Percentiles rank a stretch among this genome's conserved stretches.
Conservation (phyloP, 805 yeast species). For the Brettanomyces bruxellensis region DNA sequence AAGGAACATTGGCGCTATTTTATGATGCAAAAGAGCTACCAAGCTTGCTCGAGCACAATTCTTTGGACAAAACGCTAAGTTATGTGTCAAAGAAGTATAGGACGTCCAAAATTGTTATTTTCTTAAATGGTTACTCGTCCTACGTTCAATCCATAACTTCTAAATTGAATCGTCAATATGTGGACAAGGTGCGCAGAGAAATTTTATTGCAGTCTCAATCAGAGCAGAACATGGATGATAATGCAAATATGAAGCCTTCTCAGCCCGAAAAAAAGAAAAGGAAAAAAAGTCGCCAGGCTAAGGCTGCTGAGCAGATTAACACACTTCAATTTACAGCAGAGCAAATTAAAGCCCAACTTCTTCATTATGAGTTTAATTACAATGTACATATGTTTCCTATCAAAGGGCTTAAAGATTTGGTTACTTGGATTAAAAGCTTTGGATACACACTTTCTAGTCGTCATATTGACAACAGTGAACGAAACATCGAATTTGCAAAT, state of each 20-base stretch:
- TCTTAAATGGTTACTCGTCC: constrained; percentile 42
- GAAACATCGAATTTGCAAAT: constrained; percentile 47
- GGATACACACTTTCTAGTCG: constrained; percentile 46
- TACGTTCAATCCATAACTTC: constrained; percentile 34
- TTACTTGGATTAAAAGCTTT: constrained; percentile 46
- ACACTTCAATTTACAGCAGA: constrained; percentile 9
- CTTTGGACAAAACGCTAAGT: constrained; percentile 15
- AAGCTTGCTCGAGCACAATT: constrained; percentile 21
- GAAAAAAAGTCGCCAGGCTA: neutral
- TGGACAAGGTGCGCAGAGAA: constrained; percentile 18
- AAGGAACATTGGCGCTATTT: constrained; percentile 34
- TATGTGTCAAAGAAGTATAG: constrained; percentile 15
- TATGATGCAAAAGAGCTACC: constrained; percentile 40
- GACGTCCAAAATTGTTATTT: constrained; percentile 29
- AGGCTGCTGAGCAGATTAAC: neutral
- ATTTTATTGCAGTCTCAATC: constrained; percentile 5
- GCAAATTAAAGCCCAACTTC: constrained; percentile 32
- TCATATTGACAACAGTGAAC: constrained; percentile 44
- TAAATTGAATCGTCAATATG: constrained; percentile 37
- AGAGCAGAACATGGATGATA: constrained; percentile 4
- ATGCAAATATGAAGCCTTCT: constrained; percentile 2
- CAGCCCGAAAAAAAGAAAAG: constrained; percentile 6
- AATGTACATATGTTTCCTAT: constrained; percentile 44
- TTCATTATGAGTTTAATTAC: constrained; percentile 36
- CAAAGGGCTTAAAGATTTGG: constrained; percentile 35